Evolutionary conservation across 2,329 filamentous ascomycete species (phyloP), one percentile per base, ranked within the genome.

Genomic region (Tricladium varicosporioides): DNA sequence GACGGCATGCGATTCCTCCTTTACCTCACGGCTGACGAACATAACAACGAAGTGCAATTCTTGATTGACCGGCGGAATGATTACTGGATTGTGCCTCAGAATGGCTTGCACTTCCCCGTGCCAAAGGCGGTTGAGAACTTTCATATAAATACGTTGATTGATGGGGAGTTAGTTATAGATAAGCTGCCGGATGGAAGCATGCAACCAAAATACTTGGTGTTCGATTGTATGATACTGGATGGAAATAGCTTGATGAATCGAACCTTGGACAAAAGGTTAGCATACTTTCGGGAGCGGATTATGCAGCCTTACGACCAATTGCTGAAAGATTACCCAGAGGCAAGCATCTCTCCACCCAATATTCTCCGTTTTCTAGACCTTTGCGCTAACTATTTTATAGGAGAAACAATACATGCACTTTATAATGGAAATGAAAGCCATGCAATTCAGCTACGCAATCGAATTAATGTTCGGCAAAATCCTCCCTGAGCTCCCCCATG

Each of bases 51-150:
- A 71, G 82, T 87, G 19, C 89, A 94, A 70, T 97, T 96, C 76
- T 81, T 99, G 56, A 96, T 99, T 75, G 93, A 99, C 75, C 91
- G 94, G 70, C 96, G 92, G 76, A 97, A 99, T 76, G 92, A 97
- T 72, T 99, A 94, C 78, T 96, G 93, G 83, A 91, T 82, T 69
- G 84, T 97, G 59, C 82, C 83, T 31, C 79, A 82, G 60, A 77
- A 77, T 53, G 81, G 77, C 56, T 80, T 97, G 19, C 91, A 96
- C 72, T 92, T 97, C 65, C 94, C 94, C 0, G 77, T 88, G 18
- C 83, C 83, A 40, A 77, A 82, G 45, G 81, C 89, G 63, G 80
- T 83, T 10, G 74, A 78, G 45, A 80, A 78, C 13, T 97, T 90
- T 71, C 92, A 97, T 70, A 82, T 79, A 13, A 83, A 85, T 59